Percentiles rank a stretch among this genome's conserved stretches.
These are phyloP conservation scores for Exophiala sp. DNA, from an alignment of 2,329 filamentous ascomycete species.

Conservation along the genomic window DNA sequence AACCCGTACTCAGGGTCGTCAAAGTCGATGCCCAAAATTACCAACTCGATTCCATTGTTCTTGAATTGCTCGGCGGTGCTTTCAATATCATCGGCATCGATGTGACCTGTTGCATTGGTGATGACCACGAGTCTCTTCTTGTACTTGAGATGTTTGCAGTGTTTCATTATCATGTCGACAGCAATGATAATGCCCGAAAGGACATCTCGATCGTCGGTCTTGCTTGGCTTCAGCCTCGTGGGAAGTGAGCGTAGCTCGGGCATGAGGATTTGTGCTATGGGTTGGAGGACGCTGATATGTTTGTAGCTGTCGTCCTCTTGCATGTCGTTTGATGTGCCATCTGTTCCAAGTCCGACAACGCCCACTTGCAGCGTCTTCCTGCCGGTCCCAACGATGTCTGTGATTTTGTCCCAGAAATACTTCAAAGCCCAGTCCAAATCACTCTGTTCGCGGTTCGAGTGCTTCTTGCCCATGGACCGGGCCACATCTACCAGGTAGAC, in stretches of 20 bases:
- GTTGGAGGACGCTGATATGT: constrained; percentile 70
- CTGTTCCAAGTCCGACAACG: constrained; percentile 79
- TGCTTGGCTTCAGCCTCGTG: constrained; percentile 62
- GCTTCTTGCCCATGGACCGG: constrained; percentile 71
- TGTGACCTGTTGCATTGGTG: constrained; percentile 71
- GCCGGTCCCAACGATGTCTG: constrained; percentile 66
- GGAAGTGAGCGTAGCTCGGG: constrained; percentile 65
- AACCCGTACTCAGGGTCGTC: constrained; percentile 85
- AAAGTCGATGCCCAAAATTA: constrained; percentile 88
- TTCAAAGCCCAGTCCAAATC: constrained; percentile 86
- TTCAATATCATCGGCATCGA: constrained; percentile 68
- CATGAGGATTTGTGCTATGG: constrained; percentile 65
- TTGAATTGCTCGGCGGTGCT: constrained; percentile 37
- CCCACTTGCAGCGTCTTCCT: constrained; percentile 72
- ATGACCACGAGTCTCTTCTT: constrained; percentile 76
- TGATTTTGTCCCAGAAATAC: constrained; percentile 94
- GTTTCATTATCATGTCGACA: constrained; percentile 75
- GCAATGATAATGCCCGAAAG: constrained; percentile 85
- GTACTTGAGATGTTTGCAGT: constrained; percentile 79
- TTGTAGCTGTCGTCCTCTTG: constrained; percentile 68
- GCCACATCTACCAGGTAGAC: constrained; percentile 90
- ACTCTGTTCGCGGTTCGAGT: constrained; percentile 67
- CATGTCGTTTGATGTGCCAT: constrained; percentile 68
- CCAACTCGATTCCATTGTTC: constrained; percentile 76
- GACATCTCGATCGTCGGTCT: constrained; percentile 68